phyloP scores from a whole-genome alignment of 139 green algal genomes.

The Astrephomene gubernaculifera region DNA sequence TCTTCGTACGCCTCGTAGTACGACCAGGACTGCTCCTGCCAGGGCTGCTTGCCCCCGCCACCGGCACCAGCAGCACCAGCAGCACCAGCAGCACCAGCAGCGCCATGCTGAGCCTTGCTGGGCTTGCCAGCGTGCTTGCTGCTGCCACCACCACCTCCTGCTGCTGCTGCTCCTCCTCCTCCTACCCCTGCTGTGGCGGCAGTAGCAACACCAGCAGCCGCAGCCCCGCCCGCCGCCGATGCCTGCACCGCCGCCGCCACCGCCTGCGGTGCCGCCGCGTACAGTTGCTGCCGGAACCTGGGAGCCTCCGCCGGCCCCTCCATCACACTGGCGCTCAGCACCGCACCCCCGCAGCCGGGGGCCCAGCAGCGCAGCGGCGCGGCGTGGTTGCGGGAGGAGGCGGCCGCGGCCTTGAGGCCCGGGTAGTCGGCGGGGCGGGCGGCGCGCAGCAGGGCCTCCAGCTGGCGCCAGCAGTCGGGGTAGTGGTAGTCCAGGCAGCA shows the following conservation, averaged over 20 bases:
- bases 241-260: not conserved
- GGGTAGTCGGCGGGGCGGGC: constrained; percentile 9
- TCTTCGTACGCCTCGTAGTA: constrained; percentile 16
- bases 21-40: constrained; percentile 17
- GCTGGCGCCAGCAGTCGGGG: constrained; percentile 24
- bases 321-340: not conserved
- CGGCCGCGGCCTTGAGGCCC: not conserved
- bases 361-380: not conserved
- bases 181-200: not conserved
- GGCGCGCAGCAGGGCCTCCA: constrained; percentile 10
- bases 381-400: not conserved
- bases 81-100: not conserved
- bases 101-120: not conserved
- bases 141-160: too few relatives aligned
- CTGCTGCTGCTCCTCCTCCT: not conserved
- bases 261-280: not conserved
- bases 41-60: not conserved
- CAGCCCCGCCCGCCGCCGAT: too few relatives aligned
- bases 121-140: too few relatives aligned
- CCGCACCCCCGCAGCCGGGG: not conserved
- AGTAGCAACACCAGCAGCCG: too few relatives aligned
- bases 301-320: not conserved
- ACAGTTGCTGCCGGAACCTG: constrained; percentile 6
- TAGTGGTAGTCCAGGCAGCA: constrained; percentile 33
- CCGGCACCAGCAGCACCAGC: not conserved